Evolutionary conservation across 306 rosid genomes (phyloP), one percentile per base, ranked within the genome.

Genomic region (Glycine soja): DNA sequence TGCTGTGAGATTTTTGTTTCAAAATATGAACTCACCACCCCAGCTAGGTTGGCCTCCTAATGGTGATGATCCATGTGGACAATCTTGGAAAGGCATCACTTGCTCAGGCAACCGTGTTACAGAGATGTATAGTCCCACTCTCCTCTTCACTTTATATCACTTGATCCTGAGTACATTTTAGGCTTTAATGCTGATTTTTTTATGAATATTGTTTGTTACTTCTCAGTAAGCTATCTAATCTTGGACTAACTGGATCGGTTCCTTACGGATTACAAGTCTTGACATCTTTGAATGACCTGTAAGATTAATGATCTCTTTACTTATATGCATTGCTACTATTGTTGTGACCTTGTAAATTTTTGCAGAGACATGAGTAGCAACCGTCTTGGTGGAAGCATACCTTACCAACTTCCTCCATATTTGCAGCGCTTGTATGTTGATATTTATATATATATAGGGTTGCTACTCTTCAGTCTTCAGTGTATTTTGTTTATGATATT

Each of bases 281-380:
- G 88, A 76, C 91, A 46, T 77, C 90, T 15, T 46, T 93, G 78
- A 90, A 87, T 77, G 78, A 15, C 83, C 87, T 95, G 99, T 95
- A 88, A 93, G 97, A 83, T 71, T 74, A 62, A 46, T 79, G 69
- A 19, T 82, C 72, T 78, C 24, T 48, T 76, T 46, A 64, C 11
- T 84, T 45, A 63, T 38, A 43, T 24, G 36, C 36, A 9, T 56
- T 74, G 30, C 70, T 73, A 64, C 51, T 74, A 42, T 62, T 68
- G 61, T 85, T 64, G 58, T 77, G 58, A 80, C 85, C 43, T 51
- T 85, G 63, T 66, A 62, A 50, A 40, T 66, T 85, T 53, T 81
- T 90, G 85, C 93, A 95, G 99, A 67, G 99, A 95, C 74, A 10
- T 93, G 90, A 93, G 98, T 86, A 77, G 66, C 86, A 95, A 95